Conservation (phyloP, 805 yeast genomes). For the Cyberlindnera xylosilytica region DNA sequence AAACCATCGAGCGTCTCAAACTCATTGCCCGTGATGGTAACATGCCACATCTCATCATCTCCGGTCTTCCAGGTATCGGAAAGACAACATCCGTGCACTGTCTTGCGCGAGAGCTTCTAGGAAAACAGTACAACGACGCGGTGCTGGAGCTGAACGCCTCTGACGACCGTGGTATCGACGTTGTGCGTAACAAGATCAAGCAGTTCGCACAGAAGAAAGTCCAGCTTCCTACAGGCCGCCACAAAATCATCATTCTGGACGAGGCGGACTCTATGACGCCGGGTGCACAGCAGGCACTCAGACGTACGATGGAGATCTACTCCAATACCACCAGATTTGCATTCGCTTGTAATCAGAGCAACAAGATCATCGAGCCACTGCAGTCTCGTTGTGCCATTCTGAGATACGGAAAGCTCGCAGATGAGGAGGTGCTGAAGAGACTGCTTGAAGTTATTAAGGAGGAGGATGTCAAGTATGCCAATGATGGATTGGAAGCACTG, state of each 20-base stretch:
- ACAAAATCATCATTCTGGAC: conserved; percentile 87
- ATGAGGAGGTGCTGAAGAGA: conserved; percentile 79
- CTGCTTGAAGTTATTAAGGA: conserved; percentile 63
- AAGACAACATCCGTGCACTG: conserved; percentile 93
- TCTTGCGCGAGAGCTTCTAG: conserved; percentile 80
- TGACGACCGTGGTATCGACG: conserved; percentile 97
- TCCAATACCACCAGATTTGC: conserved; percentile 96
- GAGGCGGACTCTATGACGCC: conserved; percentile 98
- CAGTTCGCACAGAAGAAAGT: conserved; percentile 95
- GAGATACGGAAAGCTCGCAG: conserved; percentile 75
- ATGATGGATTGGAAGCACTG: conserved; percentile 90
- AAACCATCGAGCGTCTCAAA: conserved; percentile 79
- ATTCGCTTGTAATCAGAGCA: conserved; percentile 95
- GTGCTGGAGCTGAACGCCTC: conserved; percentile 93
- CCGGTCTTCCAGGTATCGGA: conserved; percentile 97
- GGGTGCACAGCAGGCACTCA: conserved; percentile 92
- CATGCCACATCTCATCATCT: conserved; percentile 93
- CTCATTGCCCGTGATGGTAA: conserved; percentile 90
- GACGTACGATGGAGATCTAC: conserved; percentile 95
- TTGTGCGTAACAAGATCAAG: conserved; percentile 89
- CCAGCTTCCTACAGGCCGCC: conserved; percentile 81
- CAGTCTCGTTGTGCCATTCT: conserved; percentile 96
- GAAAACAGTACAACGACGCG: conserved; percentile 71
- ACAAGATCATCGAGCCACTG: conserved; percentile 92
- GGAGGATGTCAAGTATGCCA: conserved; percentile 75